These are phyloP conservation scores for Prunus dulcis DNA, from an alignment of 306 rosid genomes.

Conservation along the genomic window DNA sequence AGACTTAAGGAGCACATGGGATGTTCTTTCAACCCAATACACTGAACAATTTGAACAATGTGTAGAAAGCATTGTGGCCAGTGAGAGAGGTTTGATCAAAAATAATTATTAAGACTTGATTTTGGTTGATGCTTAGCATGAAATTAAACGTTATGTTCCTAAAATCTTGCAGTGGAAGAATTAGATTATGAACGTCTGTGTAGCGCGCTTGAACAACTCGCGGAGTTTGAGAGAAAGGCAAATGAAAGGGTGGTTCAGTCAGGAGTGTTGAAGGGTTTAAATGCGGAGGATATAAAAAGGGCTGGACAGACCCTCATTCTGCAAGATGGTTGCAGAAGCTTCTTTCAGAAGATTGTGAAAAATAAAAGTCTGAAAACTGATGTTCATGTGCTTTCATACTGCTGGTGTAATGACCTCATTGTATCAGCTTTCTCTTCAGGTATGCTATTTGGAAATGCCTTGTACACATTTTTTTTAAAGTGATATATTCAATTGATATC, in stretches of 20 bases:
- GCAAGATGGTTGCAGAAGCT: conserved; percentile 28
- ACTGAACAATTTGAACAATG: conserved; percentile 12
- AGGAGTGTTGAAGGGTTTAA: conserved; percentile 17
- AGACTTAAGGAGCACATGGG: conserved; percentile 10
- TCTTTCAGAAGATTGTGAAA: conserved; percentile 20
- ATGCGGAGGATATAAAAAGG: conserved; percentile 6
- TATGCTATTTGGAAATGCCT: not conserved
- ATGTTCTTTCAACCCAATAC: conserved; percentile 12
- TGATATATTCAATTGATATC: not conserved
- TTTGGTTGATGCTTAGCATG: not conserved
- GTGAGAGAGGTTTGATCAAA: conserved; percentile 10
- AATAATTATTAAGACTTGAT: not conserved
- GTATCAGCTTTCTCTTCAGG: conserved; percentile 30
- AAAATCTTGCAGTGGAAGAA: conserved; percentile 5
- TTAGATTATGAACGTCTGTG: conserved; percentile 7
- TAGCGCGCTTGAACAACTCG: conserved; percentile 18
- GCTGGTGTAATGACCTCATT: conserved; percentile 29
- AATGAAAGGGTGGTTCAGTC: conserved; percentile 22
- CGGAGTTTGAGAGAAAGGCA: conserved; percentile 19
- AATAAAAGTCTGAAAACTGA: conserved; percentile 1
- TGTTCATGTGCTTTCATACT: conserved; percentile 26
- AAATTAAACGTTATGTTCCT: not conserved
- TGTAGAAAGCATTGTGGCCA: not conserved
- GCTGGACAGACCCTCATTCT: conserved; percentile 23
- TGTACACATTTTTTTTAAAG: not conserved